These are phyloP conservation scores for Coemansia sp. DNA, from an alignment of 192 early-diverging fungal species.

Conservation along the genomic window DNA sequence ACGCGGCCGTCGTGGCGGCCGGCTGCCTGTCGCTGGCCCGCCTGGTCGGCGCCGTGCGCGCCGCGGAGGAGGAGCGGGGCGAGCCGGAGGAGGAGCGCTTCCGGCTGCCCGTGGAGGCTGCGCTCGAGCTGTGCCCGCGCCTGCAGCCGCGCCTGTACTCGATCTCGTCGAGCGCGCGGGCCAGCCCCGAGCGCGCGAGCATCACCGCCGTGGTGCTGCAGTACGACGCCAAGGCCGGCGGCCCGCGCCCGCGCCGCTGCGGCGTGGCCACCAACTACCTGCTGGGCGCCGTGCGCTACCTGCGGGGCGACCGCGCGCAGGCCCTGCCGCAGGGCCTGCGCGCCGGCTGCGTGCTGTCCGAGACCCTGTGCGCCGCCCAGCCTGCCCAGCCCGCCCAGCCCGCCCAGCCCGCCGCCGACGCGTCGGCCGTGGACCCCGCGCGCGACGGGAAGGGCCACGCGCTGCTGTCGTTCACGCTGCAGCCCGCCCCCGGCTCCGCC, in stretches of 20 bases:
- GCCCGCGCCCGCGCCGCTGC: slow-evolving; percentile 53
- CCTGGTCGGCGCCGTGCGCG: slow-evolving; percentile 67
- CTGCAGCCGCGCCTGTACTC: slow-evolving; percentile 93
- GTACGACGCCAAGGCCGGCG: slow-evolving; percentile 56
- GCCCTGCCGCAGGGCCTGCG: slow-evolving; percentile 9
- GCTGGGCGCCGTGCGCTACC: slow-evolving; percentile 61
- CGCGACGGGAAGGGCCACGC: slow-evolving; percentile 22
- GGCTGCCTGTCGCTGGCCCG: slow-evolving; percentile 72
- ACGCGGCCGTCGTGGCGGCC: slow-evolving; percentile 58
- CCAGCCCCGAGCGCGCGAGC: slow-evolving; percentile 69
- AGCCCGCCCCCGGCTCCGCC: slow-evolving; percentile 13
- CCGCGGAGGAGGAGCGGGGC: slow-evolving; percentile 28
- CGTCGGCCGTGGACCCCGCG: slow-evolving; percentile 14
- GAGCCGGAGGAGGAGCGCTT: slow-evolving; percentile 36
- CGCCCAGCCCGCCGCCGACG: slow-evolving; percentile 21
- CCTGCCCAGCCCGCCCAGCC: too few species aligned
- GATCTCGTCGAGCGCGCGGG: slow-evolving; percentile 88
- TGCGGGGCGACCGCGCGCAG: slow-evolving; percentile 30
- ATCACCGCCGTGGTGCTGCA: slow-evolving; percentile 89
- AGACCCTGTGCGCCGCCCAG: too few species aligned
- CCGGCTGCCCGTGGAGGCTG: slow-evolving; percentile 73
- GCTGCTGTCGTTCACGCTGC: slow-evolving; percentile 36
- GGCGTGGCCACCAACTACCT: slow-evolving; percentile 92
- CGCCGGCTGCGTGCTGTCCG: slow-evolving; percentile 13
- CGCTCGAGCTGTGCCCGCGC: slow-evolving; percentile 79